Base-by-base conservation (phyloP, 345 rosid genomes). In the Anastatica hierochuntica region DNA sequence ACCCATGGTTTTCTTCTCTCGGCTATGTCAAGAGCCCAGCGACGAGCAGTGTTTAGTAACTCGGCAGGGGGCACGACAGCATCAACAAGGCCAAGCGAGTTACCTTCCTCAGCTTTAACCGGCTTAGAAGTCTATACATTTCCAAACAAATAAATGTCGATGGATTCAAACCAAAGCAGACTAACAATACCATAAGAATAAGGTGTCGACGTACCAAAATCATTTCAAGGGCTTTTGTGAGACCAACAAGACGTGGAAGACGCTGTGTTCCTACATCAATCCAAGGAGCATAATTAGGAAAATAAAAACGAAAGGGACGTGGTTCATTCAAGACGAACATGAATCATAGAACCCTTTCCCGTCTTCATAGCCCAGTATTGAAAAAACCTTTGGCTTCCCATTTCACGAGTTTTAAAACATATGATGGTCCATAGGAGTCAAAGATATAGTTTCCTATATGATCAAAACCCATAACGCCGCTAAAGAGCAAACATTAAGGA, bases 171-270 rank as follows among this genome's bases (percentile, higher is more conserved):
- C 54, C 24, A 27, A 24, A 14, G 41, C 17, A 16, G 51, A 58
- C 45, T 47, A 40, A 71, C 19, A 41, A 21, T 40, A 54, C 45
- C 47, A 14, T 26, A 53, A 48, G 49, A 63, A 37, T 40, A 24
- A 60, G 63, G 24, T 15, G 11, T 49, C 8, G 34, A 67, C 75
- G 46, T 73, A 90, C 98, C 95, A 92, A 73, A 82, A 92, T 92
- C 96, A 92, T 92, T 70, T 83, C 98, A 57, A 92, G 95, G 64
- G 84, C 78, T 57, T 83, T 92, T 16, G 94, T 43, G 58, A 88
- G 85, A 55, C 98, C 98, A 68, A 92, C 94, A 65, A 92, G 96
- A 44, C 98, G 98, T 3, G 98, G 98, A 77, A 92, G 98, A 29
- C 98, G 78, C 64, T 92, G 96, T 19, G 98, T 88, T 62, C 98